Conservation (phyloP, 164 flowering plant genomes). For the Akebia trifoliata region DNA sequence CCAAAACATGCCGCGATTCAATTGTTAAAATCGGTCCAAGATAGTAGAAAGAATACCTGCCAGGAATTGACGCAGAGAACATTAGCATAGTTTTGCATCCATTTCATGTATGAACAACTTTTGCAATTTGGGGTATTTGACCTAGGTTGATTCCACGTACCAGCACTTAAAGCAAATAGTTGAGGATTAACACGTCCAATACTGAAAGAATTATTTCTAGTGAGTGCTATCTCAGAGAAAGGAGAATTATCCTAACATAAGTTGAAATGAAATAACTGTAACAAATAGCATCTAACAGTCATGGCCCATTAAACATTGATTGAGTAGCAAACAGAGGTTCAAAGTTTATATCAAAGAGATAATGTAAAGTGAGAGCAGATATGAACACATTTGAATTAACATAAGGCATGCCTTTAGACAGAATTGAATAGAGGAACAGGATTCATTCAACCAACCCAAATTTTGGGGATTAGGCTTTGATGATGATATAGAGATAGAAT, state of each 20-base stretch:
- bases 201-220: conserved; percentile 40
- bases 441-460: too few species aligned
- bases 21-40: not conserved
- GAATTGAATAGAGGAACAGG: too few species aligned
- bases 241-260: not conserved
- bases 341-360: not conserved
- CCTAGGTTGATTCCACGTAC: conserved; percentile 39
- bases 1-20: not conserved
- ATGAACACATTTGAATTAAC: too few species aligned
- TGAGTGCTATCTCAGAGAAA: conserved; percentile 5
- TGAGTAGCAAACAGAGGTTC: not conserved
- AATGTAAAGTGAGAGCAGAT: too few species aligned
- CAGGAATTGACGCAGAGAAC: conserved; percentile 90
- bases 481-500: too few species aligned
- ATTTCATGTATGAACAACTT: conserved; percentile 26
- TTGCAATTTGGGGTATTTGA: conserved; percentile 14
- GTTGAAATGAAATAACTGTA: not conserved
- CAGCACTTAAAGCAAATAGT: conserved; percentile 75
- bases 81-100: conserved; percentile 72
- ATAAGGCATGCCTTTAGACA: too few species aligned
- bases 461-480: too few species aligned
- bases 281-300: not conserved
- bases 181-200: conserved; percentile 83
- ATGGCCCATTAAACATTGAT: not conserved
- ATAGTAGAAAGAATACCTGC: conserved; percentile 56